Percentiles rank a stretch among this genome's conserved stretches.
Evolutionary conservation across 805 yeast species (phyloP).

Genomic region (Starmerella kuoi): DNA sequence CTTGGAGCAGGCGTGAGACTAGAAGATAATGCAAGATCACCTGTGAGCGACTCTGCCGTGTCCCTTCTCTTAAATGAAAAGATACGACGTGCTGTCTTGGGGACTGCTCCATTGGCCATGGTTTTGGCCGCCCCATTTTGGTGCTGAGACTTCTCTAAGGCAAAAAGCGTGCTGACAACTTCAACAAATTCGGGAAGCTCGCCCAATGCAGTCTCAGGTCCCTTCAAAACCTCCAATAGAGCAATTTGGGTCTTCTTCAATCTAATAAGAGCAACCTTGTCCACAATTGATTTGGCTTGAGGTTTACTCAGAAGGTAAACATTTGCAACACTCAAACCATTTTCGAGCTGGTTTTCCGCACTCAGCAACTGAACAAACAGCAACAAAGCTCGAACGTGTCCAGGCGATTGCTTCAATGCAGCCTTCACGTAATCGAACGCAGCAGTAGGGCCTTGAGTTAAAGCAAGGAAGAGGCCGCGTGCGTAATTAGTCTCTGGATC

Average conservation of each 20-base stretch:
- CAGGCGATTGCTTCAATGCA: constrained; percentile 33
- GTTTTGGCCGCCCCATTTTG: neutral
- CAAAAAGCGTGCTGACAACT: constrained; percentile 39
- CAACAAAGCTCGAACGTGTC: constrained; percentile 53
- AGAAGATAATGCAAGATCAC: neutral
- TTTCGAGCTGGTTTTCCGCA: constrained; percentile 43
- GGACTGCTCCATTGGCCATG: neutral
- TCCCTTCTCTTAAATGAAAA: constrained; percentile 8
- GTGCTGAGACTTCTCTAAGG: constrained; percentile 17
- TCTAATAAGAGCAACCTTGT: constrained; percentile 42
- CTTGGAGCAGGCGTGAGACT: constrained; percentile 28
- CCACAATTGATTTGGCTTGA: constrained; percentile 23
- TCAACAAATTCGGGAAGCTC: constrained; percentile 54
- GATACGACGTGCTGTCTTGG: neutral
- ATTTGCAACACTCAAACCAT: constrained; percentile 45
- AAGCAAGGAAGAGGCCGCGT: constrained; percentile 25
- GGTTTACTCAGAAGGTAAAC: constrained; percentile 39
- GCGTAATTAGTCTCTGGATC: constrained; percentile 7
- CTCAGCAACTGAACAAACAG: constrained; percentile 52
- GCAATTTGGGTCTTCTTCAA: constrained; percentile 65
- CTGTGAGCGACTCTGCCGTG: constrained; percentile 5
- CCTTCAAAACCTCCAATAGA: constrained; percentile 50
- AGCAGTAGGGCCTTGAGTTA: constrained; percentile 17
- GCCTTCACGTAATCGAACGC: constrained; percentile 23
- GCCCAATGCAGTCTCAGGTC: constrained; percentile 47